A percentile compares a stretch with the other conserved stretches of the same genome.
Conservation (phyloP, 2,329 filamentous ascomycete species). For the Acrocalymma vagum region DNA sequence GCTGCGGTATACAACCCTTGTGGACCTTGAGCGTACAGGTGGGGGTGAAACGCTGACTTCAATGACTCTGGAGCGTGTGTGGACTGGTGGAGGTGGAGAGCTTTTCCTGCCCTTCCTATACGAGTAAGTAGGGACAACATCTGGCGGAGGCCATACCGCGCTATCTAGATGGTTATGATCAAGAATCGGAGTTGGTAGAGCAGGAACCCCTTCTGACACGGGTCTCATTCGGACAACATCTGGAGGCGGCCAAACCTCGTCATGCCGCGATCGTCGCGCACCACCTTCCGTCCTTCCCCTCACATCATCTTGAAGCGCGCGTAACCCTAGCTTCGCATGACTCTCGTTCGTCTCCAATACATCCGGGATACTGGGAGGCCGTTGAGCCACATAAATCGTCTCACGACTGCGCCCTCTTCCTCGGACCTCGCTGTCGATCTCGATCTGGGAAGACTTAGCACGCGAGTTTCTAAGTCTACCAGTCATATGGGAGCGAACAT, state of each 20-base stretch:
- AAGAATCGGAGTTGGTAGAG: conserved; percentile 6
- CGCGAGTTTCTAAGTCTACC: conserved; percentile 38
- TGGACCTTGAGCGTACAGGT: conserved; percentile 18
- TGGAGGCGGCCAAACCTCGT: conserved; percentile 24
- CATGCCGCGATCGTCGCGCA: conserved; percentile 24
- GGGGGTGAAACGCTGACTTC: conserved; percentile 36
- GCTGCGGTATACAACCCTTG: conserved; percentile 21
- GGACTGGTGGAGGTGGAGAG: conserved; percentile 10
- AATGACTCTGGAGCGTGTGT: conserved; percentile 28
- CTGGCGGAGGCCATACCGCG: conserved; percentile 33
- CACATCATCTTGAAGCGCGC: conserved; percentile 26
- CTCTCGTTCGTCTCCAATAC: conserved; percentile 25
- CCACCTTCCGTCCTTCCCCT: no score
- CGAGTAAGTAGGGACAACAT: conserved; percentile 31
- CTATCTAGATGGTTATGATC: conserved; percentile 13
- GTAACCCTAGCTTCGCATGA: conserved; percentile 31
- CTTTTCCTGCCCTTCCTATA: conserved; percentile 20
- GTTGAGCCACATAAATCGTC: conserved; percentile 21
- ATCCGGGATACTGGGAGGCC: conserved; percentile 26
- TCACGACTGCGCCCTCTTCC: conserved; percentile 33
- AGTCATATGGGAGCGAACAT: conserved; percentile 27
- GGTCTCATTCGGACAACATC: conserved; percentile 21
- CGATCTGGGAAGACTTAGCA: conserved; percentile 23
- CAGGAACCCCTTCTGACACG: conserved; percentile 5
- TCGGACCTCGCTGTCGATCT: conserved; percentile 26